Evolutionary conservation across 2,329 filamentous ascomycete genomes (phyloP).

Genomic region (Beauveria asiatica): DNA sequence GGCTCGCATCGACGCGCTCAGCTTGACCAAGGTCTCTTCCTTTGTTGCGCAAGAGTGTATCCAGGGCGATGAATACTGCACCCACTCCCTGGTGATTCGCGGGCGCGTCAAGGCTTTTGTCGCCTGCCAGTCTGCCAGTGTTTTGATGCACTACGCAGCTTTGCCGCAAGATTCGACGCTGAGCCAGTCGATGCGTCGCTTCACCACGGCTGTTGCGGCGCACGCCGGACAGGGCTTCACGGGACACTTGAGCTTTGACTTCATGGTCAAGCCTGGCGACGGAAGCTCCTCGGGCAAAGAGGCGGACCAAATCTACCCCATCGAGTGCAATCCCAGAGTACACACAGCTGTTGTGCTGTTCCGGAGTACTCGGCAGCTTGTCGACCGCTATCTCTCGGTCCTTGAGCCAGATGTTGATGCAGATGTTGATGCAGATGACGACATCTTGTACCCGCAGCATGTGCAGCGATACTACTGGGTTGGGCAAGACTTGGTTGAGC

Average conservation of each 20-base stretch:
- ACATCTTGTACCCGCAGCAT: constrained; percentile 11
- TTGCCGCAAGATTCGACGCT: constrained; percentile 47
- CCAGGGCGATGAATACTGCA: constrained; percentile 55
- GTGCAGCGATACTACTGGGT: constrained; percentile 48
- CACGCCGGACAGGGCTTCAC: constrained; percentile 45
- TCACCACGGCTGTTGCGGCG: constrained; percentile 51
- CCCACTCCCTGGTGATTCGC: constrained; percentile 58
- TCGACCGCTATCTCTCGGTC: constrained; percentile 43
- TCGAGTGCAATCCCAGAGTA: constrained; percentile 62
- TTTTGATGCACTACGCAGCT: constrained; percentile 58
- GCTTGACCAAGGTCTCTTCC: constrained; percentile 43
- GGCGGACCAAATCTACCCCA: constrained; percentile 43
- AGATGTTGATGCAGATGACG: constrained; percentile 17
- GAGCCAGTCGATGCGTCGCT: constrained; percentile 51
- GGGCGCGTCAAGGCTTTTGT: constrained; percentile 59
- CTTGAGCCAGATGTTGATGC: constrained; percentile 24
- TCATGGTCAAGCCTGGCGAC: background rate
- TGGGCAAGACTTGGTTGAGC: constrained; percentile 53
- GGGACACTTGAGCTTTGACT: constrained; percentile 48
- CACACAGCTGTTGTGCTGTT: constrained; percentile 62
- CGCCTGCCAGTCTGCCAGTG: constrained; percentile 53
- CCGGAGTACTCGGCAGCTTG: constrained; percentile 35
- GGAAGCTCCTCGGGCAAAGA: background rate
- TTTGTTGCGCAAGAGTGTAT: constrained; percentile 60
- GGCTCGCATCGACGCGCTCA: constrained; percentile 34